These are phyloP conservation scores for Cyclotella kingstonii DNA, from an alignment of 108 stramenopile species.

Conservation along the genomic window DNA sequence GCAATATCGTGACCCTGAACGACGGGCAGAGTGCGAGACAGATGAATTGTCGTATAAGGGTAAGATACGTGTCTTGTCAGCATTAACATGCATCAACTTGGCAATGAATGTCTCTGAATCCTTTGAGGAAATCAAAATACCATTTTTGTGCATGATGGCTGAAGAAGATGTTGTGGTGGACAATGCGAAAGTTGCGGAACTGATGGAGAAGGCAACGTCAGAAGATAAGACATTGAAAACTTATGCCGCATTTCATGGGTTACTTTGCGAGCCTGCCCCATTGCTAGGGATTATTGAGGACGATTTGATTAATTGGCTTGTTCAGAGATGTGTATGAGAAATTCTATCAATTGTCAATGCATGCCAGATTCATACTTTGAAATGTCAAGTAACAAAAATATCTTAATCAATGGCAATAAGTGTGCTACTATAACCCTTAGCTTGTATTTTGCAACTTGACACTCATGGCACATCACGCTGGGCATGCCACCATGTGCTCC, in stretches of 20 bases:
- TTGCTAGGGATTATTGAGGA: constrained; percentile 63
- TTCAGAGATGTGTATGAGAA: constrained; percentile 21
- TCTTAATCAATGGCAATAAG: too few relatives aligned
- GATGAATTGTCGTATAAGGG: constrained; percentile 53
- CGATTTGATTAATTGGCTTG: constrained; percentile 70
- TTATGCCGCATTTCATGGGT: constrained; percentile 78
- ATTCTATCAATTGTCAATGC: too few relatives aligned
- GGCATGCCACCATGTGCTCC: too few relatives aligned
- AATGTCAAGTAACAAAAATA: too few relatives aligned
- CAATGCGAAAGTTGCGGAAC: constrained; percentile 55
- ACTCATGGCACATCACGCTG: too few relatives aligned
- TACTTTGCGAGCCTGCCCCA: constrained; percentile 78
- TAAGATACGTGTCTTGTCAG: constrained; percentile 49
- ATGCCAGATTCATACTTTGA: too few relatives aligned
- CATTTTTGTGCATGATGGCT: constrained; percentile 70
- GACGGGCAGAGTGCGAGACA: constrained; percentile 66
- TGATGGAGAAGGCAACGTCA: constrained; percentile 43
- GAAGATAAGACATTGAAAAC: constrained; percentile 70
- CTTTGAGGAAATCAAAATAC: constrained; percentile 43
- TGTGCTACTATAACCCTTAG: too few relatives aligned
- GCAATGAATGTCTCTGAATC: constrained; percentile 37
- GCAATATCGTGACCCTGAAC: constrained; percentile 70
- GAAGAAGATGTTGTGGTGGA: constrained; percentile 84
- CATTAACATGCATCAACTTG: constrained; percentile 69
- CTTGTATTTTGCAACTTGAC: too few relatives aligned